Base-by-base conservation (phyloP, 169 alveolate species). In the Eimeria sp. region DNA sequence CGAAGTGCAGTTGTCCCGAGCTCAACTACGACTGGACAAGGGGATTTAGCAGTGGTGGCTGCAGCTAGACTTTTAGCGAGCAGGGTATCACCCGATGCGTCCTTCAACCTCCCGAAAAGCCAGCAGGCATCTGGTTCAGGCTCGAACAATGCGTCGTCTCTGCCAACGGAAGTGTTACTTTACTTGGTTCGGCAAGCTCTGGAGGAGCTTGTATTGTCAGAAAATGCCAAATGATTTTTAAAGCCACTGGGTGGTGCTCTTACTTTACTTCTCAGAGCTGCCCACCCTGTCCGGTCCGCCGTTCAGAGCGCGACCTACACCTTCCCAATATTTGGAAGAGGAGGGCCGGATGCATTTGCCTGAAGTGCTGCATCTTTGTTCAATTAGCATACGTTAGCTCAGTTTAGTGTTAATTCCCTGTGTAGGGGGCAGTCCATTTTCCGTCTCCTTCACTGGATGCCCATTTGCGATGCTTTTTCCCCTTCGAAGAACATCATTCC, bases 121-220 rank as follows among this genome's bases (percentile, higher is more conserved):
- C 61, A 82, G 43, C 72, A 57, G 49, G 49, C 43, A 82, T 49
- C 51, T 34, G 51, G 20, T 14, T 43, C 88, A 45, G 47, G 88
- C 90, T 49, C 90, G 27, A 45, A 4, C 54, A 47, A 30, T 82
- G 90, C 72, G 49, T 80, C 89, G n/a, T 34, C 65, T 30, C 51
- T 54, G 47, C 63, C 90, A n/a, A 82, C 90, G 57, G 70, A 82
- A 13, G 40, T 54, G 51, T 5, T 82, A 16, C 90, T 82, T 54
- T 49, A 47, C 72, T 40, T 54, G 58, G 72, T 51, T 7, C 90
- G 90, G 49, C 90, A 82, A 82, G 90, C 90, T 51, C 90, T 82
- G 58, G 90, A 82, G 30, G 72, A 54, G 67, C 51, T 54, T 82
- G 73, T 82, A 5, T 54, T n/a, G 54, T 82, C 70, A 51, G 70